Evolutionary conservation across 305 asterid species (phyloP).

Genomic region (Rubia balearica): DNA sequence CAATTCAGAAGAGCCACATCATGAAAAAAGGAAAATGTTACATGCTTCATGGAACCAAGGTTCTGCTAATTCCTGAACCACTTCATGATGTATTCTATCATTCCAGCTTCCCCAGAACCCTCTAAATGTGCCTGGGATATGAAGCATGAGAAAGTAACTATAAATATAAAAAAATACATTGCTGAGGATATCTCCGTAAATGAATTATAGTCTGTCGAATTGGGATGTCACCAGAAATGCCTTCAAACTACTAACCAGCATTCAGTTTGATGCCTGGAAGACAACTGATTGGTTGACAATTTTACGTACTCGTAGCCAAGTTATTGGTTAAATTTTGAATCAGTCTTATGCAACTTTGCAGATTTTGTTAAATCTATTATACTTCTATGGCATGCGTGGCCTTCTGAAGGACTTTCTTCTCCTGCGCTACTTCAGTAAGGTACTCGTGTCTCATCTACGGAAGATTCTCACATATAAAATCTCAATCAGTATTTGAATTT

Average conservation of each 20-base stretch:
- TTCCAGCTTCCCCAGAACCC: neutral
- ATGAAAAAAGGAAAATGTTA: neutral
- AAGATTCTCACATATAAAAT: neutral
- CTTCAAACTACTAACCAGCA: neutral
- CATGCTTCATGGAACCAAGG: neutral
- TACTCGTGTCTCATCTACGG: conserved; percentile 9
- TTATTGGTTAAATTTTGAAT: neutral
- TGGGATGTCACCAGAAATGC: neutral
- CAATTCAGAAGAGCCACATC: neutral
- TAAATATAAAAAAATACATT: neutral
- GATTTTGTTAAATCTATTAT: conserved; percentile 22
- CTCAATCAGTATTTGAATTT: neutral
- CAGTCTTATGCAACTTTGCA: conserved; percentile 10
- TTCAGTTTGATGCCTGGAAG: neutral
- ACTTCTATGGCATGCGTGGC: conserved; percentile 25
- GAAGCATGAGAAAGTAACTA: neutral
- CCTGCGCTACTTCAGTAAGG: conserved; percentile 28
- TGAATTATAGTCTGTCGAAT: neutral
- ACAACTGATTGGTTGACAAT: neutral
- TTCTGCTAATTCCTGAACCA: neutral
- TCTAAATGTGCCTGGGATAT: neutral
- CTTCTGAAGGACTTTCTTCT: conserved; percentile 23
- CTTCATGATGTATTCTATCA: neutral
- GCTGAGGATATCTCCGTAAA: neutral
- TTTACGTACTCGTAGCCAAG: neutral